These are phyloP conservation scores for Lanmaoa rubissima DNA, from an alignment of 768 basidiomycete species.

Conservation along the genomic window DNA sequence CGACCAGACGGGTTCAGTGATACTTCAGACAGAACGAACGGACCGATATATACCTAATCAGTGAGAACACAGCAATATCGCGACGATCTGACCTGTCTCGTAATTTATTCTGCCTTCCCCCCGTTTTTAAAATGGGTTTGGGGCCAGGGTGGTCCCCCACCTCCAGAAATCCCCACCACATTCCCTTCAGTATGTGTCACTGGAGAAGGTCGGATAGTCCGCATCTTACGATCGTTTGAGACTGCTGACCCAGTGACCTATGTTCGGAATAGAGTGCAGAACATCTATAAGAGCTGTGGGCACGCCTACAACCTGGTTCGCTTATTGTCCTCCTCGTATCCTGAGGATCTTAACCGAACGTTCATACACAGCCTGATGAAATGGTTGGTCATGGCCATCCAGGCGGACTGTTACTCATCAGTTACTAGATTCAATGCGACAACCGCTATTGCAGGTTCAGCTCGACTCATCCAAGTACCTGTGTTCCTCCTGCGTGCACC, in stretches of 20 bases:
- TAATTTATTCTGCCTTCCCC: conserved; percentile 15
- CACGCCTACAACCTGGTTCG: conserved; percentile 56
- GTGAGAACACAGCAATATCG: conserved; percentile 23
- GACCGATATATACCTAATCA: conserved; percentile 23
- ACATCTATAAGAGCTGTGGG: conserved; percentile 55
- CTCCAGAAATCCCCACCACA: conserved; percentile 17
- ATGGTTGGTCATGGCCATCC: conserved; percentile 40
- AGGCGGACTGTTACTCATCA: conserved; percentile 12
- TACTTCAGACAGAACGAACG: conserved; percentile 18
- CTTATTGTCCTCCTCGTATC: conserved; percentile 12
- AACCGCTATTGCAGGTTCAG: conserved; percentile 72
- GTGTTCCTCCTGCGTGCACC: conserved; percentile 54
- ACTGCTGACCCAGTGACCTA: conserved; percentile 9
- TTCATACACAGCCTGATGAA: conserved; percentile 51
- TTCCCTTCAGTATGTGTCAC: conserved; percentile 55
- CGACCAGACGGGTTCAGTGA: conserved; percentile 20
- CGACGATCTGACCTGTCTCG: conserved; percentile 23
- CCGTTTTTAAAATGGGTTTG: conserved; percentile 27
- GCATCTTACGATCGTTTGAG: conserved; percentile 12
- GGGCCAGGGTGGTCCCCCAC: background rate
- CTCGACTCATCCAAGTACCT: conserved; percentile 55
- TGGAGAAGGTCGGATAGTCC: conserved; percentile 58
- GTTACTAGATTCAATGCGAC: conserved; percentile 59
- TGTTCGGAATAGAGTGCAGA: conserved; percentile 51
- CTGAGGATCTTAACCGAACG: conserved; percentile 9